Evolutionary conservation across 2,329 filamentous ascomycete genomes (phyloP).

Genomic region (Apiospora kogelbergensis): DNA sequence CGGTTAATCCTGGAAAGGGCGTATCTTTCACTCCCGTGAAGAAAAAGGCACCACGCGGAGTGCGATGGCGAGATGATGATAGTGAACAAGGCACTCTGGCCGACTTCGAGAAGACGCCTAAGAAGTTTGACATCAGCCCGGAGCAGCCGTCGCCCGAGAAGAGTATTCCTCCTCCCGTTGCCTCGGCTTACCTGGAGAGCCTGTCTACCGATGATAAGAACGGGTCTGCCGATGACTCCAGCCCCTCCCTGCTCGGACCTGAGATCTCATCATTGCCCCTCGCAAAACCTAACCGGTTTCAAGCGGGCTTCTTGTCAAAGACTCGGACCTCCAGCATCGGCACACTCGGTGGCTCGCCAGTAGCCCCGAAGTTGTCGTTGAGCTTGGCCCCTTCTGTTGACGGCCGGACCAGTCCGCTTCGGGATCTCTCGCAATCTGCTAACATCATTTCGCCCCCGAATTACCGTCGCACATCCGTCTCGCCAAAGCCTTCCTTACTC

Average conservation of each 20-base stretch:
- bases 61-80: conserved; percentile 92
- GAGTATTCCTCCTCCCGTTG: conserved; percentile 42
- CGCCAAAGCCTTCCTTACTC: conserved; percentile 34
- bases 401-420: conserved; percentile 45
- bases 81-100: conserved; percentile 79
- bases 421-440: conserved; percentile 47
- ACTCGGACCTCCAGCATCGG: conserved; percentile 39
- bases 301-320: conserved; percentile 80
- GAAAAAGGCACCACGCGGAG: conserved; percentile 72
- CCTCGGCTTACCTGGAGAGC: conserved; percentile 49
- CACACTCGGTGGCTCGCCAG: conserved; percentile 60
- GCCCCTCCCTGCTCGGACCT: conserved; percentile 59
- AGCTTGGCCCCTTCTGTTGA: conserved; percentile 59
- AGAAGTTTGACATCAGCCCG: conserved; percentile 62
- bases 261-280: conserved; percentile 38
- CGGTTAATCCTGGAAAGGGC: conserved; percentile 63
- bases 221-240: conserved; percentile 47
- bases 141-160: conserved; percentile 53
- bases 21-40: conserved; percentile 82
- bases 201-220: conserved; percentile 41
- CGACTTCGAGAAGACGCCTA: conserved; percentile 89
- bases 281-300: conserved; percentile 73
- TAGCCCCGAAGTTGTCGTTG: conserved; percentile 56
- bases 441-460: conserved; percentile 51
- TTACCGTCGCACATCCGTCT: conserved; percentile 22